Evolutionary conservation across 768 basidiomycete species (phyloP), one percentile per base, ranked within the genome.

Genomic region (Lactarius trivialis): DNA sequence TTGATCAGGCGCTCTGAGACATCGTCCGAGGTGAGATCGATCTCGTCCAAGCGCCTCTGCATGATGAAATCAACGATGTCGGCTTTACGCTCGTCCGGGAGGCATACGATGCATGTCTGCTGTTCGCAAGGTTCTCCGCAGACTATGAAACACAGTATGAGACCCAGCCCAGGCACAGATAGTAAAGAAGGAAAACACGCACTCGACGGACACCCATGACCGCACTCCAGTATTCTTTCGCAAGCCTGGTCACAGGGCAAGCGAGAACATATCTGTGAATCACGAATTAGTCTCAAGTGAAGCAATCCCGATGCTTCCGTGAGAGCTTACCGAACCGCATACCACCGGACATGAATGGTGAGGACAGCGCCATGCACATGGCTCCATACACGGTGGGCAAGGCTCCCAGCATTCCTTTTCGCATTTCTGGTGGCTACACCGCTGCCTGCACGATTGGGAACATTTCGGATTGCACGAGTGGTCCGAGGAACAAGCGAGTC

Each of bases 131-230:
- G 69, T 59, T 79, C 78, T 6, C 76, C 75, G 55, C 75, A 76
- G 3, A 79, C 75, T 76, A 33, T 14, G 7, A 36, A 19, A 34
- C 30, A 24, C 45, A 39, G 36, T 52, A 24, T 63, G 9, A 60
- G 60, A n/a, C n/a, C 12, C 14, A 34, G 11, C 15, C 8, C 21
- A 21, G 14, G 24, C 36, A 52, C 17, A 17, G 26, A 17, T 7
- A 14, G 4, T 14, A 41, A 9, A 34, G 6, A 36, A 1, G 14
- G 21, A 34, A 48, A 21, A 12, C 5, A 59, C 72, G 55, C 55
- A 77, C 76, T 60, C 1, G 76, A 77, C 15, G 75, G 75, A 55
- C 77, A 78, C 3, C 56, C 69, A 56, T 77, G 75, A 2, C 76
- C 76, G 58, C 77, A 78, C 1, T 24, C 0, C 2, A 78, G 67